A percentile compares a stretch with the other conserved stretches of the same genome.
These are phyloP conservation scores for Plantago major DNA, from an alignment of 257 asterid species.

Conservation along the genomic window DNA sequence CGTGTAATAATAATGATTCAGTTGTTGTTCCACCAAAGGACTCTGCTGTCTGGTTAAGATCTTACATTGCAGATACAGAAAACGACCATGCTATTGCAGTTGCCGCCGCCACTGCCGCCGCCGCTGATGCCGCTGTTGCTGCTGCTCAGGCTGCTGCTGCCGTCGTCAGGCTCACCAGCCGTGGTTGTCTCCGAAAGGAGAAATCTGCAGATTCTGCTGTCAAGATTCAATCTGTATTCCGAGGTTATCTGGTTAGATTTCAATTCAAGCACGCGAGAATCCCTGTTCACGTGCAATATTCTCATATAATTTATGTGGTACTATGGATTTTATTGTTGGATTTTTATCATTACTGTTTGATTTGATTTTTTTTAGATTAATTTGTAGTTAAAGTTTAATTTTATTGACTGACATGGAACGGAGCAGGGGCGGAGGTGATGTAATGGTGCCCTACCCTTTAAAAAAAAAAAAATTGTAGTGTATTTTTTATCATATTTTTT, in stretches of 20 bases:
- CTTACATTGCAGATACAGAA: constrained; percentile 50
- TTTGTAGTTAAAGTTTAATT: too few species aligned
- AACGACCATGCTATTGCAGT: constrained; percentile 80
- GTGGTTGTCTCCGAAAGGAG: constrained; percentile 49
- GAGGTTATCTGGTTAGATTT: constrained; percentile 75
- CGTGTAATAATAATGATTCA: neutral
- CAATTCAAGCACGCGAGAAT: neutral
- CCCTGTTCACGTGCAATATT: too few species aligned
- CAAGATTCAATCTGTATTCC: constrained; percentile 71
- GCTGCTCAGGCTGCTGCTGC: constrained; percentile 98
- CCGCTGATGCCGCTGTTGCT: constrained; percentile 92
- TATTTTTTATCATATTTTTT: too few species aligned
- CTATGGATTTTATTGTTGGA: too few species aligned
- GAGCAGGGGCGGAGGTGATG: too few species aligned
- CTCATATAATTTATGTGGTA: too few species aligned
- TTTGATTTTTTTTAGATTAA: too few species aligned
- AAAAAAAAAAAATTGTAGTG: too few species aligned
- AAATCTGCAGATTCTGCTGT: constrained; percentile 41
- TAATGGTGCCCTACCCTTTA: too few species aligned
- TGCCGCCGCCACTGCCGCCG: constrained; percentile 92
- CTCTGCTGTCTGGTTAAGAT: constrained; percentile 50
- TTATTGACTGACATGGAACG: too few species aligned
- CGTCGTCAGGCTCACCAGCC: constrained; percentile 84
- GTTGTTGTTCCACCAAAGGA: constrained; percentile 23
- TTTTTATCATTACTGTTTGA: too few species aligned